Base-by-base conservation (phyloP, 2,329 filamentous ascomycete species). In the Xylariaceae sp. region DNA sequence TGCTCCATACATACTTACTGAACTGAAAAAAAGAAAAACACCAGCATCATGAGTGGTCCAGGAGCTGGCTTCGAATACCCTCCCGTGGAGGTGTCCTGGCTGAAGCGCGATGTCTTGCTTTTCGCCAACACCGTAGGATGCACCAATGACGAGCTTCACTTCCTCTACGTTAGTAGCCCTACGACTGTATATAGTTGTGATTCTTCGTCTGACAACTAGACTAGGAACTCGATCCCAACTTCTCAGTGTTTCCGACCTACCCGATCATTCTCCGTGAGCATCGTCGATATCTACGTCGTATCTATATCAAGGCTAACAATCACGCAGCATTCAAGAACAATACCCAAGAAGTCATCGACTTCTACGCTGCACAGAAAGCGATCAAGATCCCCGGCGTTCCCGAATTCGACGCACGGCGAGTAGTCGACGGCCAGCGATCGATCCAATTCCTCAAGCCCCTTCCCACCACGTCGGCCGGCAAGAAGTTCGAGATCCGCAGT, bases 41-140 rank as follows among this genome's bases (percentile, higher is more conserved):
- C 9, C 19, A 53, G n/a, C 47, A 54, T 16, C 42, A 76, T 76
- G 73, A 71, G 75, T 63, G 73, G 72, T 45, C 79, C 79, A 53
- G 82, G 83, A 60, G 82, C 77, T 67, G 90, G 90, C 64, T 91
- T 92, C 73, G 83, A 94, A 72, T 96, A 88, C 70, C 89, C 90
- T 52, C 72, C 81, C 44, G 76, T 83, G 65, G 81, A 87, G 66
- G 90, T 96, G 11, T 82, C 86, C 63, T 97, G 91, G 92, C 73
- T 89, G 63, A 91, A 92, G 81, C 84, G 92, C 60, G 92, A 97
- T 77, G 83, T 86, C 34, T 79, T 97, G 56, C 84, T 97, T 56
- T 97, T 97, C 71, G 91, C 92, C 62, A 87, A 88, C 72, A 93
- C 87, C 74, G 93, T 97, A 69, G 92, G 92, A 51, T 86, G 81